Evolutionary conservation across 2,329 filamentous ascomycete genomes (phyloP), one percentile per base, ranked within the genome.

Genomic region (Orbilia quercus): DNA sequence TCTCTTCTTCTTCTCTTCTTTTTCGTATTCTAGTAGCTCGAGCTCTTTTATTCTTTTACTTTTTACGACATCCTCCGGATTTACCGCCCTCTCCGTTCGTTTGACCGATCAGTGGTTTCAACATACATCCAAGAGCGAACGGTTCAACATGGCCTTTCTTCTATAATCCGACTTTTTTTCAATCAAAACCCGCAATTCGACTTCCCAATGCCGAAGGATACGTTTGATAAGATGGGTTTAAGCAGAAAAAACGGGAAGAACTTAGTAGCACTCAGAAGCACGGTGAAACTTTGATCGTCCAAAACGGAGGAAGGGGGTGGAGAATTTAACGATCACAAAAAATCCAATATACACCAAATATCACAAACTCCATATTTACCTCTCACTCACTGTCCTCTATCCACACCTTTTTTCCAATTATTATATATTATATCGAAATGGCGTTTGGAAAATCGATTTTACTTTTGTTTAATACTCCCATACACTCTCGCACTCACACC

Each of bases 401-500:
- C 44, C 44, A 31, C 42, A 51, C 42, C 55, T 72, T 59, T 57
- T 66, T 66, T 51, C 59, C 69, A 65, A 66, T 59, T 66, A 73
- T 66, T 73, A 73, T 73, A 73, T 73, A 73, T 73, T 73, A 66
- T 73, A 66, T 66, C 60, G 60, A 66, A 60, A 59, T 60, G 69
- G 69, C 69, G 69, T 73, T 73, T 73, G 69, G 69, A 73, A 73
- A 65, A 64, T 73, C 69, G 69, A 73, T 60, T 66, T 66, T 73
- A 45, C 42, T 64, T 60, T 62, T 73, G 69, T 73, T 73, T 73
- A 73, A 73, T 73, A 73, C 69, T 66, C 47, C 67, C 51, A 48
- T 31, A 40, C 40, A 62, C 50, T 48, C 40, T 42, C 14, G 11
- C 42, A 40, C 59, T n/a, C n/a, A n/a, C n/a, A n/a, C n/a, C n/a